Evolutionary conservation across 306 rosid genomes (phyloP).

Genomic region (Sicyos edulis): DNA sequence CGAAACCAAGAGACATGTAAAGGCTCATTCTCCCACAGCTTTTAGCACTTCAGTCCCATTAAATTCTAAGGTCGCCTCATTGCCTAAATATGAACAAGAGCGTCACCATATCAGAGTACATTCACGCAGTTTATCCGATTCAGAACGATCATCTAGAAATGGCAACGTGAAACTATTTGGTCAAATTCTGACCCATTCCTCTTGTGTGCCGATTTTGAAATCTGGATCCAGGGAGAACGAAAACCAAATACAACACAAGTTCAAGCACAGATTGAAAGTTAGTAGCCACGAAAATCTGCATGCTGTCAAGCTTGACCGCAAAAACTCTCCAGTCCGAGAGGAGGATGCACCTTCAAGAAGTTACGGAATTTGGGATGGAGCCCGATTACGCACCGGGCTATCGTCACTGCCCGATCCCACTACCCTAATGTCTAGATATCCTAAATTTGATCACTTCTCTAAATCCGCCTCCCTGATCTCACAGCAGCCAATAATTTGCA

Average conservation of each 20-base stretch:
- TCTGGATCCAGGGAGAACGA: constrained; percentile 40
- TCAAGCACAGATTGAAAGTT: constrained; percentile 31
- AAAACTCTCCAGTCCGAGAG: constrained; percentile 33
- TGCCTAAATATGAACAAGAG: constrained; percentile 32
- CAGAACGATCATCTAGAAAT: constrained; percentile 53
- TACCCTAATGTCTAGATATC: constrained; percentile 63
- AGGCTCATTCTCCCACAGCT: not conserved
- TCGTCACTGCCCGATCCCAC: constrained; percentile 72
- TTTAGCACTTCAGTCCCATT: not conserved
- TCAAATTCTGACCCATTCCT: constrained; percentile 62
- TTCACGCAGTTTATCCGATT: constrained; percentile 39
- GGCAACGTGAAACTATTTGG: constrained; percentile 92
- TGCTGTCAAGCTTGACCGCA: constrained; percentile 41
- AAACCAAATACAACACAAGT: constrained; percentile 40
- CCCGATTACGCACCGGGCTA: constrained; percentile 46
- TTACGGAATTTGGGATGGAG: constrained; percentile 68
- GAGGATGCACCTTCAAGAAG: constrained; percentile 59
- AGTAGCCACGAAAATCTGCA: constrained; percentile 44
- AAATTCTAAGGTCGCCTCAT: not conserved
- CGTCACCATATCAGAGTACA: constrained; percentile 30
- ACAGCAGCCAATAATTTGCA: not conserved
- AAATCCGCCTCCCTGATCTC: constrained; percentile 7
- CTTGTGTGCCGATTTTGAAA: constrained; percentile 38
- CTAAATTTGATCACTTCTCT: constrained; percentile 58
- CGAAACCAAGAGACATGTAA: not conserved